Percentiles rank a stretch among this genome's conserved stretches.
Conservation (phyloP, 495 filamentous ascomycete genomes). For the Penicillium parvum region DNA sequence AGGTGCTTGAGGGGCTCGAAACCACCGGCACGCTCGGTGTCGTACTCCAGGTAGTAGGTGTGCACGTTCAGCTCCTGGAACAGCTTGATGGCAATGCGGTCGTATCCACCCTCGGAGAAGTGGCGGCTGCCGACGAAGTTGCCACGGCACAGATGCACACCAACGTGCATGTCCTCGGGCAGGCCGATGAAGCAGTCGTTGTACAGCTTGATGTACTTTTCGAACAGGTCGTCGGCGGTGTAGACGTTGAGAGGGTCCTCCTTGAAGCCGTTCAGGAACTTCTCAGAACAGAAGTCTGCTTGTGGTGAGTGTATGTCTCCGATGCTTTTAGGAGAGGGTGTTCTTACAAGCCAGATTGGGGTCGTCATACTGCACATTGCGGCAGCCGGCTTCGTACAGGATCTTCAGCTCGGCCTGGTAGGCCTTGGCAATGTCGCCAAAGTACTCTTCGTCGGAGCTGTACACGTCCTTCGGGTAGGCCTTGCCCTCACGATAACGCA, state of each 20-base stretch:
- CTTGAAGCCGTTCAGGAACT: slow-evolving; percentile 67
- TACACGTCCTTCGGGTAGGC: slow-evolving; percentile 66
- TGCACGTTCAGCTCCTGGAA: slow-evolving; percentile 71
- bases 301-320: not conserved
- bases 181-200: slow-evolving; percentile 64
- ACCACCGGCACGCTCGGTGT: slow-evolving; percentile 67
- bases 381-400: slow-evolving; percentile 63
- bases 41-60: slow-evolving; percentile 83
- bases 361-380: slow-evolving; percentile 74
- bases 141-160: slow-evolving; percentile 75
- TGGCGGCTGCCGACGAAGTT: slow-evolving; percentile 76
- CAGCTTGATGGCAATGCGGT: slow-evolving; percentile 72
- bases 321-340: not conserved
- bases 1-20: slow-evolving; percentile 74
- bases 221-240: slow-evolving; percentile 61
- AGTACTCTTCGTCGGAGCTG: slow-evolving; percentile 63
- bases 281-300: slow-evolving; percentile 70
- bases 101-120: slow-evolving; percentile 78
- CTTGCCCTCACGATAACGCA: slow-evolving; percentile 65
- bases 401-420: slow-evolving; percentile 63
- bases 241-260: slow-evolving; percentile 50
- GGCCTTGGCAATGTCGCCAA: slow-evolving; percentile 67
- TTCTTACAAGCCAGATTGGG: slow-evolving; percentile 70
- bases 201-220: slow-evolving; percentile 72
- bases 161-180: slow-evolving; percentile 66